Conservation (phyloP, 257 asterid genomes). For the Penstemon barbatus region DNA sequence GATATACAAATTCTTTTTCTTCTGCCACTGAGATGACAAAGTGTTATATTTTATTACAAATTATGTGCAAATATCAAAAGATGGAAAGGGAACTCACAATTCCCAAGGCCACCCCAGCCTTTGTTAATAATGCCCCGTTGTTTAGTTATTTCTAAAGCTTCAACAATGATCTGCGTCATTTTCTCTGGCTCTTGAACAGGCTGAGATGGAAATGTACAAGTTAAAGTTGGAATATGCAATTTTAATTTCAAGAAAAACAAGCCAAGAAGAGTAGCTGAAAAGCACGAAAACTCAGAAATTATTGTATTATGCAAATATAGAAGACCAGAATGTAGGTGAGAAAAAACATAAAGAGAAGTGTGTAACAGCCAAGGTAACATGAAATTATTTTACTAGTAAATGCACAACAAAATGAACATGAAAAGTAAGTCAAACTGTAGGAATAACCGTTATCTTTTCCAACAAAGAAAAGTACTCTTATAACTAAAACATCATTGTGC, state of each 20-base stretch:
- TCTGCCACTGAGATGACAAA: conserved; percentile 73
- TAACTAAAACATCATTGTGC: neutral
- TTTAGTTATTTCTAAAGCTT: conserved; percentile 74
- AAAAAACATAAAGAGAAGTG: conserved; percentile 5
- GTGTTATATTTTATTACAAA: conserved; percentile 13
- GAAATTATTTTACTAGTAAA: neutral
- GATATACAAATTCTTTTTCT: conserved; percentile 74
- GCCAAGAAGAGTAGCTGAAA: conserved; percentile 25
- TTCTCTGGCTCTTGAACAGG: conserved; percentile 95
- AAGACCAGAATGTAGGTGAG: neutral
- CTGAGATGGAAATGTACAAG: conserved; percentile 43
- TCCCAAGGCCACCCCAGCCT: conserved; percentile 99
- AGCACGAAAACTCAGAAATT: neutral
- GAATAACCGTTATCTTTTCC: neutral
- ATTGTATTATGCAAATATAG: neutral
- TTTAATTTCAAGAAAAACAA: conserved; percentile 11
- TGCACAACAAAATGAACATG: too few species aligned
- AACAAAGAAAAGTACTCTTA: neutral
- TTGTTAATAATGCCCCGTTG: conserved; percentile 93
- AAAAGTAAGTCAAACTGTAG: too few species aligned
- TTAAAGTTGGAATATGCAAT: conserved; percentile 5
- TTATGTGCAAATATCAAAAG: conserved; percentile 10
- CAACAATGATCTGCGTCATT: conserved; percentile 86
- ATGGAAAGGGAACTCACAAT: conserved; percentile 64
- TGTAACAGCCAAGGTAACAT: neutral